phyloP scores from a whole-genome alignment of 768 basidiomycete species.

The Neoboletus subvelutipes region DNA sequence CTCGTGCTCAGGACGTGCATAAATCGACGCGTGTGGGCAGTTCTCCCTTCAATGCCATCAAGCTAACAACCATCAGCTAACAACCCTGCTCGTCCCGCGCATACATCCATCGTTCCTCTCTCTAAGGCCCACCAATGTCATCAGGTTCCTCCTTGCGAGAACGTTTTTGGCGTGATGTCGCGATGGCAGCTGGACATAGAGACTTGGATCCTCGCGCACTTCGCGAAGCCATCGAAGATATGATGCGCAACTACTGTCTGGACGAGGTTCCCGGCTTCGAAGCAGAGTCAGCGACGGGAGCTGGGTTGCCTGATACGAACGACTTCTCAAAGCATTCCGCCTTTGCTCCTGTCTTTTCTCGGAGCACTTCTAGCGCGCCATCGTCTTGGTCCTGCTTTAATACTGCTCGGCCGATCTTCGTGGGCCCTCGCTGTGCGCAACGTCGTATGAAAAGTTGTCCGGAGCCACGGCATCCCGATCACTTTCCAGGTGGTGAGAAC shows the following conservation, averaged over 20 bases:
- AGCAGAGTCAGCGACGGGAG: neutral
- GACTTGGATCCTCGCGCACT: constrained; percentile 12
- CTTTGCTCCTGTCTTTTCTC: constrained; percentile 24
- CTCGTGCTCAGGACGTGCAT: constrained; percentile 8
- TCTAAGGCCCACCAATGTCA: constrained; percentile 12
- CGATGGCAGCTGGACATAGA: constrained; percentile 7
- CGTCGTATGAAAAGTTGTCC: constrained; percentile 8
- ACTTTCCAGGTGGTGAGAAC: constrained; percentile 21
- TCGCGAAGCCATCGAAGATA: constrained; percentile 22
- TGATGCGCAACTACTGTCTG: constrained; percentile 23
- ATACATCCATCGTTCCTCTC: constrained; percentile 1
- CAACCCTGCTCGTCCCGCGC: neutral
- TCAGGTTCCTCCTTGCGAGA: constrained; percentile 14
- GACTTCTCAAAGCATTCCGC: constrained; percentile 17
- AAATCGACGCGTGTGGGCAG: constrained; percentile 2
- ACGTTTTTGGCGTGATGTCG: constrained; percentile 29
- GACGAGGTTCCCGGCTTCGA: constrained; percentile 22
- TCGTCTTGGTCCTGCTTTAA: constrained; percentile 2
- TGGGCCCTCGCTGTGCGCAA: constrained; percentile 6
- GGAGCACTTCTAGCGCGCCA: neutral
- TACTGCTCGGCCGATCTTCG: constrained; percentile 12
- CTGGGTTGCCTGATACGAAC: constrained; percentile 5
- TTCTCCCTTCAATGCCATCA: neutral
- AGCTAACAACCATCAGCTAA: too few relatives aligned
- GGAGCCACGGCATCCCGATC: constrained; percentile 11